Evolutionary conservation across 768 basidiomycete species (phyloP).

Genomic region (Phanerodontia chrysosporium): DNA sequence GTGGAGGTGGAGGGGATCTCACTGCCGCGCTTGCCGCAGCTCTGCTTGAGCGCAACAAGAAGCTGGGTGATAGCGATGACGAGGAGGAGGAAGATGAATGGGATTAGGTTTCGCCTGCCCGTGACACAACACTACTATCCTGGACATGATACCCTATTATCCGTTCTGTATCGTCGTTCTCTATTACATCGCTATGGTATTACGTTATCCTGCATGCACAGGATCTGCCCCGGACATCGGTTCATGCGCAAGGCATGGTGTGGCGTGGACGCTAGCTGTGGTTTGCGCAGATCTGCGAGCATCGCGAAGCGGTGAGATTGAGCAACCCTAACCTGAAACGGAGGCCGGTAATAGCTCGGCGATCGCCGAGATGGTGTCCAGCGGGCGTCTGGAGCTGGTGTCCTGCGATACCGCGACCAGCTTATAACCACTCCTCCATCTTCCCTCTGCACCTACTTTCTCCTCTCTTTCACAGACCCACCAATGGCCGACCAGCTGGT

Average conservation of each 20-base stretch:
- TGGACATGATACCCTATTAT: neutral
- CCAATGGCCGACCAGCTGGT: conserved; percentile 54
- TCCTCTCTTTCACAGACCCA: conserved; percentile 9
- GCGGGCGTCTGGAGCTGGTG: neutral
- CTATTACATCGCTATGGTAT: neutral
- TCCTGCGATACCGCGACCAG: conserved; percentile 1
- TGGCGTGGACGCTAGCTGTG: too few relatives aligned
- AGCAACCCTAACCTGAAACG: neutral
- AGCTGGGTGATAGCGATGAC: conserved; percentile 69
- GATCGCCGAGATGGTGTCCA: conserved; percentile 25
- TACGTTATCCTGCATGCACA: neutral
- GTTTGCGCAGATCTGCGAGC: neutral
- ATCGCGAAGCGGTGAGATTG: neutral
- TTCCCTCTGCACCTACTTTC: conserved; percentile 2
- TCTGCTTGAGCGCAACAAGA: conserved; percentile 77
- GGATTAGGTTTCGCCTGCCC: conserved; percentile 11
- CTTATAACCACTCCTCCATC: conserved; percentile 10
- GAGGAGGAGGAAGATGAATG: conserved; percentile 32
- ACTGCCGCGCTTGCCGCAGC: conserved; percentile 84
- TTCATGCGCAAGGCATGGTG: too few relatives aligned
- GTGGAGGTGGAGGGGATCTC: conserved; percentile 55
- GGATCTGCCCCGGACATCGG: too few relatives aligned
- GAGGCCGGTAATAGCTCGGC: conserved; percentile 12
- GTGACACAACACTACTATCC: neutral
- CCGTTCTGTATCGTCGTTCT: neutral